Evolutionary conservation across 2,329 filamentous ascomycete species (phyloP).

Genomic region (Xylariaceae sp.): DNA sequence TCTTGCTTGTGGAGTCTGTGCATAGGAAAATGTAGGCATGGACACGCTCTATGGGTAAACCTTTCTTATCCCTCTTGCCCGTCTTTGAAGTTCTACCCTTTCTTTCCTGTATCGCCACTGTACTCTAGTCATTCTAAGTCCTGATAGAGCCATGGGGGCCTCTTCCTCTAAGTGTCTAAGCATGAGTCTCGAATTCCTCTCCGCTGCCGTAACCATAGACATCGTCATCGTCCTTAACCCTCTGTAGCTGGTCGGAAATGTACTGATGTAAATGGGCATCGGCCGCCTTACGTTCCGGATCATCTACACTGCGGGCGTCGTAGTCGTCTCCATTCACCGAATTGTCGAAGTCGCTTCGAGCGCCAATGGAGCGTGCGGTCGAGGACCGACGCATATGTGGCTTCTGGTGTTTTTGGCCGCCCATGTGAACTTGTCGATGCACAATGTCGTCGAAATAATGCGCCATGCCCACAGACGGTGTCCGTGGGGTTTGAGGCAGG

Average conservation of each 20-base stretch:
- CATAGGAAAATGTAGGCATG: too few species aligned
- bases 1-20: too few species aligned
- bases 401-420: constrained; percentile 34
- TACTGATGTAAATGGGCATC: constrained; percentile 72
- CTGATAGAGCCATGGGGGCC: too few species aligned
- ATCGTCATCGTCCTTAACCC: constrained; percentile 53
- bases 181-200: constrained; percentile 27
- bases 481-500: constrained; percentile 86
- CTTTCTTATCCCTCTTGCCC: too few species aligned
- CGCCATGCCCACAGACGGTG: constrained; percentile 71
- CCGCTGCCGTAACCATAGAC: constrained; percentile 15
- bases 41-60: too few species aligned
- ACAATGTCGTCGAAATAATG: constrained; percentile 96
- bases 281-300: constrained; percentile 48
- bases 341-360: constrained; percentile 67
- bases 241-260: constrained; percentile 70
- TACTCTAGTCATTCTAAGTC: too few species aligned
- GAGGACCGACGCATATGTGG: constrained; percentile 67
- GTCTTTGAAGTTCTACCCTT: too few species aligned
- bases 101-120: too few species aligned
- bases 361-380: constrained; percentile 74
- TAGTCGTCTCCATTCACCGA: constrained; percentile 40
- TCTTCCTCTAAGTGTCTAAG: too few species aligned
- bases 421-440: constrained; percentile 40
- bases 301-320: constrained; percentile 39